Conservation (phyloP, 345 rosid species). For the Boechera divaricarpa region DNA sequence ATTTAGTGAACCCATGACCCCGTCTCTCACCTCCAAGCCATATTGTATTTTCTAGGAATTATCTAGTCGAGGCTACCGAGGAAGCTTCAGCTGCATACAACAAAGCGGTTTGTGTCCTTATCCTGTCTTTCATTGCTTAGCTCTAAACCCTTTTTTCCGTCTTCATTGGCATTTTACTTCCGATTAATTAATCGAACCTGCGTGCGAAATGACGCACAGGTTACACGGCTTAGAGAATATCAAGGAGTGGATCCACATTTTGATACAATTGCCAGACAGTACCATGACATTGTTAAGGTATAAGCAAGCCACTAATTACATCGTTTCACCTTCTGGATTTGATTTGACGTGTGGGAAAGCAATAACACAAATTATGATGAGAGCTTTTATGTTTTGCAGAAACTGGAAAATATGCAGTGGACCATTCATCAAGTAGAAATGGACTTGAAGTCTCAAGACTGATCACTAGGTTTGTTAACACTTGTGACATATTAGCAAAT, state of each 20-base stretch:
- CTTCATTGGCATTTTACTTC: neutral
- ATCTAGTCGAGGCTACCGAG: slow-evolving; percentile 91
- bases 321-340: neutral
- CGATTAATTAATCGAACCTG: neutral
- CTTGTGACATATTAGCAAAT: slow-evolving; percentile 18
- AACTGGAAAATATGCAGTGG: slow-evolving; percentile 96
- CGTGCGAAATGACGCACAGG: slow-evolving; percentile 49
- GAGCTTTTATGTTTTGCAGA: slow-evolving; percentile 53
- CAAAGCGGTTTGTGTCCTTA: slow-evolving; percentile 78
- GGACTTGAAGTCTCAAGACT: slow-evolving; percentile 76
- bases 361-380: slow-evolving; percentile 27
- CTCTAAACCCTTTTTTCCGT: neutral
- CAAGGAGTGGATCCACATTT: slow-evolving; percentile 98
- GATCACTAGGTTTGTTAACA: slow-evolving; percentile 41
- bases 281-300: slow-evolving; percentile 95
- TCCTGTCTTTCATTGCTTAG: slow-evolving; percentile 11
- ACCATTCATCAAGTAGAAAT: slow-evolving; percentile 91
- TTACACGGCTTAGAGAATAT: slow-evolving; percentile 93
- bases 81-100: slow-evolving; percentile 94
- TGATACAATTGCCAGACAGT: slow-evolving; percentile 88
- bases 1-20: neutral
- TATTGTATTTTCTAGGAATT: slow-evolving; percentile 60
- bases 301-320: neutral
- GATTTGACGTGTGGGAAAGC: slow-evolving; percentile 3
- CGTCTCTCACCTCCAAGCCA: neutral